Evolutionary conservation across 805 yeast genomes (phyloP).

Genomic region (Brettanomyces nanus): DNA sequence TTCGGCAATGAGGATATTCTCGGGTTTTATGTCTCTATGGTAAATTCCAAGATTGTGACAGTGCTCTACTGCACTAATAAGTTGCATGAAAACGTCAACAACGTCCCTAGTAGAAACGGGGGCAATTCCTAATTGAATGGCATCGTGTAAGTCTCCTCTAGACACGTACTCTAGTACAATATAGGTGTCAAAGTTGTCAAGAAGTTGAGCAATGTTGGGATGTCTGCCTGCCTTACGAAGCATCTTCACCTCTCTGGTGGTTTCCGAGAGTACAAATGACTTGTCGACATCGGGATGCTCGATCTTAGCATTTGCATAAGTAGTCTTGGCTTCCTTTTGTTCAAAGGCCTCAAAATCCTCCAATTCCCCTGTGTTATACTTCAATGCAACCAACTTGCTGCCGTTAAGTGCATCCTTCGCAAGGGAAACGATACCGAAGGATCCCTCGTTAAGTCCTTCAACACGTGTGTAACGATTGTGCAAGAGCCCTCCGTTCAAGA

Average conservation of each 20-base stretch:
- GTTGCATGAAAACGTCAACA: slow-evolving; percentile 44
- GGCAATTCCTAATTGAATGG: slow-evolving; percentile 56
- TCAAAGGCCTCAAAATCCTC: slow-evolving; percentile 28
- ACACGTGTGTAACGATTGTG: slow-evolving; percentile 59
- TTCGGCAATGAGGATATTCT: slow-evolving; percentile 42
- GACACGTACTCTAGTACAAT: slow-evolving; percentile 71
- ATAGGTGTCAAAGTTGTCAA: slow-evolving; percentile 45
- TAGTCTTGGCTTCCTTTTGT: slow-evolving; percentile 6
- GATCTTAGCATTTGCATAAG: slow-evolving; percentile 9
- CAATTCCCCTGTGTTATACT: slow-evolving; percentile 63
- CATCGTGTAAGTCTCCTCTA: slow-evolving; percentile 81
- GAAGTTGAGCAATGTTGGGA: slow-evolving; percentile 37
- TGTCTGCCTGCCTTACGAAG: slow-evolving; percentile 52
- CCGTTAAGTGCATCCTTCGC: slow-evolving; percentile 55
- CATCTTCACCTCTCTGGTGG: slow-evolving; percentile 60
- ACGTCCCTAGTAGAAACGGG: slow-evolving; percentile 52
- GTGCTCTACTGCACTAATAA: slow-evolving; percentile 40
- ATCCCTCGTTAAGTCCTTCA: slow-evolving; percentile 79
- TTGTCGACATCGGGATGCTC: slow-evolving; percentile 14
- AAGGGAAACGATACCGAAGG: slow-evolving; percentile 85
- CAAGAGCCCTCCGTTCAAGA: slow-evolving; percentile 35
- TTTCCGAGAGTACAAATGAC: slow-evolving; percentile 42
- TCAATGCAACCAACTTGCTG: slow-evolving; percentile 66
- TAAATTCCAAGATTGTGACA: slow-evolving; percentile 42
- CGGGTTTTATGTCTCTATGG: slow-evolving; percentile 53